These are phyloP conservation scores for Nigrograna mackinnonii DNA, from an alignment of 2,329 filamentous ascomycete species.

Conservation along the genomic window DNA sequence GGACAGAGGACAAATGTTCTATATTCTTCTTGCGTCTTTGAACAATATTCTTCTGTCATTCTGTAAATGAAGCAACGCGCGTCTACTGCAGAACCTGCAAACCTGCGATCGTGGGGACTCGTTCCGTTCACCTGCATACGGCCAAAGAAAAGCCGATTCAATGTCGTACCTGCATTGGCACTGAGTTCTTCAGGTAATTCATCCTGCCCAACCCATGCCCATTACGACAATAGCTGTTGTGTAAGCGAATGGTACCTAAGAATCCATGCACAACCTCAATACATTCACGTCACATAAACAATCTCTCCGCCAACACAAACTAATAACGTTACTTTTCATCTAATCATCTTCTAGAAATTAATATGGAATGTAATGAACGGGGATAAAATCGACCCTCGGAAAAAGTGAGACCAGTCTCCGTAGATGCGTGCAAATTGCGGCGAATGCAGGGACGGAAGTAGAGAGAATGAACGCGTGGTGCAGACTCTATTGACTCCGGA, in stretches of 20 bases:
- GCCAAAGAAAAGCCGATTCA: neutral
- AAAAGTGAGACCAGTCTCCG: neutral
- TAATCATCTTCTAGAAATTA: constrained; percentile 7
- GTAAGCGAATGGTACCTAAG: constrained; percentile 18
- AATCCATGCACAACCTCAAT: constrained; percentile 1
- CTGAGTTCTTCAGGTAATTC: neutral
- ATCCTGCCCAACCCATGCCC: no score
- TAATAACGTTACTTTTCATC: constrained; percentile 2
- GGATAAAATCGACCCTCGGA: no score
- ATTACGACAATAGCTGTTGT: no score
- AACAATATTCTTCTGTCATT: neutral
- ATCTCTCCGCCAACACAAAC: neutral
- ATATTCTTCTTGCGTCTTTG: neutral
- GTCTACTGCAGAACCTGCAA: no score
- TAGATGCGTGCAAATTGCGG: constrained; percentile 5
- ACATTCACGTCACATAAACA: constrained; percentile 8
- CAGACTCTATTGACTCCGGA: no score
- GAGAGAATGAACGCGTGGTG: no score
- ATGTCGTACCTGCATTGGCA: neutral
- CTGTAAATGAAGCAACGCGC: neutral
- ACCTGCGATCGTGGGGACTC: neutral
- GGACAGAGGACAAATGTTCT: neutral
- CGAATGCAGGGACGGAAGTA: constrained; percentile 9
- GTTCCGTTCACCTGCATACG: neutral
- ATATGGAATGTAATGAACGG: constrained; percentile 14